Evolutionary conservation across 208 protist genomes (phyloP).

Genomic region (Crithidia brevicula): DNA sequence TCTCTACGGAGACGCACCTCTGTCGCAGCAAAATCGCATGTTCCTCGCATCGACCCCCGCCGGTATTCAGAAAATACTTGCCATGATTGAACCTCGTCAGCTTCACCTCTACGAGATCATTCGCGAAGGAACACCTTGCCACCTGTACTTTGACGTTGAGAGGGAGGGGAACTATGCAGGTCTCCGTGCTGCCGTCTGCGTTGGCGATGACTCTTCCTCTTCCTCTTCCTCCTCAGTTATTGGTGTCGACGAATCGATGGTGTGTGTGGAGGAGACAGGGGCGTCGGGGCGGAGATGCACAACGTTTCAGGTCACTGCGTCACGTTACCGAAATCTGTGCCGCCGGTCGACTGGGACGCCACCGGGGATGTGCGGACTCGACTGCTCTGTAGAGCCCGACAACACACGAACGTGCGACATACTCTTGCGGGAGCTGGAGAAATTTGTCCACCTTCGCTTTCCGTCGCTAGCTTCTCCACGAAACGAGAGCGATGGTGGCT

Average conservation of each 20-base stretch:
- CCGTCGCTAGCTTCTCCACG: slow-evolving; percentile 22
- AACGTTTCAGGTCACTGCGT: slow-evolving; percentile 8
- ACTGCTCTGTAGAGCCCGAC: slow-evolving; percentile 52
- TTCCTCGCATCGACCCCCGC: slow-evolving; percentile 67
- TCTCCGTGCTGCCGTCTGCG: slow-evolving; percentile 16
- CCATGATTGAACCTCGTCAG: slow-evolving; percentile 47
- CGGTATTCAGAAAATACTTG: slow-evolving; percentile 38
- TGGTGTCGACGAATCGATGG: slow-evolving; percentile 11
- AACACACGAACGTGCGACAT: slow-evolving; percentile 42
- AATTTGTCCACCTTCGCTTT: slow-evolving; percentile 45
- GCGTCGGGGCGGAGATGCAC: not conserved
- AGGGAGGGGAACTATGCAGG: slow-evolving; percentile 47
- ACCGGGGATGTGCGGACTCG: slow-evolving; percentile 46
- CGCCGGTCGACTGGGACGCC: not conserved
- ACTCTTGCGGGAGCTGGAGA: slow-evolving; percentile 48
- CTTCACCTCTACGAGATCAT: slow-evolving; percentile 90
- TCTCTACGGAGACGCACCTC: slow-evolving; percentile 58
- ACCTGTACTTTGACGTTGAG: slow-evolving; percentile 91
- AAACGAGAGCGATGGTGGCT: not conserved
- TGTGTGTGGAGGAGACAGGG: slow-evolving; percentile 14
- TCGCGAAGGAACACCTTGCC: slow-evolving; percentile 65
- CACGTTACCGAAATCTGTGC: slow-evolving; percentile 25
- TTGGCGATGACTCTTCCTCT: slow-evolving; percentile 19
- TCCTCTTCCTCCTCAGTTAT: slow-evolving; percentile 27
- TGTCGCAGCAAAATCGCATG: slow-evolving; percentile 75